Conservation (phyloP, 768 basidiomycete genomes). For the Boletus eberwhitei region DNA sequence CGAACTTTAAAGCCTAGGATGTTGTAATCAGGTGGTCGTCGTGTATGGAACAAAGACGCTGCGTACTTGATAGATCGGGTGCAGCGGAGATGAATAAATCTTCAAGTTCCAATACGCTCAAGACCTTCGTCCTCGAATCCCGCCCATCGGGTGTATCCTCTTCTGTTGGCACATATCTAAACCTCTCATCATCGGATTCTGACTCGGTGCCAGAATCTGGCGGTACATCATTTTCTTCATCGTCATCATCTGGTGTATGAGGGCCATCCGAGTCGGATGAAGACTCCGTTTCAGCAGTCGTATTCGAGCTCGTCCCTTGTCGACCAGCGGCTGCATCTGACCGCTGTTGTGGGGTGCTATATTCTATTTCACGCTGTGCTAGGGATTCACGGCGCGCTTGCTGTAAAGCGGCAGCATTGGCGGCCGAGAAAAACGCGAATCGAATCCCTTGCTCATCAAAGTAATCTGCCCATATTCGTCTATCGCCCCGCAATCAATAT, state of each 20-base stretch:
- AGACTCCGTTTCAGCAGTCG: conserved; percentile 19
- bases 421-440: conserved; percentile 93
- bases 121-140: conserved; percentile 70
- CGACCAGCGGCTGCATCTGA: not conserved
- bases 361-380: conserved; percentile 24
- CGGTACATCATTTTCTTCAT: conserved; percentile 28
- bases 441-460: conserved; percentile 71
- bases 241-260: conserved; percentile 25
- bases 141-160: conserved; percentile 47
- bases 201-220: conserved; percentile 30
- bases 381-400: conserved; percentile 58
- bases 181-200: conserved; percentile 35
- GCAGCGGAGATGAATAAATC: conserved; percentile 70
- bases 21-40: conserved; percentile 1
- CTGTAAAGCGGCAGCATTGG: conserved; percentile 82
- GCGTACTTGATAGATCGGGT: conserved; percentile 65
- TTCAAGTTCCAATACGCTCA: conserved; percentile 87
- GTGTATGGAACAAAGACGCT: conserved; percentile 8
- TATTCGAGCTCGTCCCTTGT: not conserved
- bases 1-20: conserved; percentile 58
- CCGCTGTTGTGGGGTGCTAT: conserved; percentile 2
- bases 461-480: conserved; percentile 87
- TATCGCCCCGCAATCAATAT: conserved; percentile 38
- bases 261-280: conserved; percentile 33
- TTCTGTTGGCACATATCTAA: conserved; percentile 52